Base-by-base conservation (phyloP, 768 basidiomycete species). In the Boletus bicolor region DNA sequence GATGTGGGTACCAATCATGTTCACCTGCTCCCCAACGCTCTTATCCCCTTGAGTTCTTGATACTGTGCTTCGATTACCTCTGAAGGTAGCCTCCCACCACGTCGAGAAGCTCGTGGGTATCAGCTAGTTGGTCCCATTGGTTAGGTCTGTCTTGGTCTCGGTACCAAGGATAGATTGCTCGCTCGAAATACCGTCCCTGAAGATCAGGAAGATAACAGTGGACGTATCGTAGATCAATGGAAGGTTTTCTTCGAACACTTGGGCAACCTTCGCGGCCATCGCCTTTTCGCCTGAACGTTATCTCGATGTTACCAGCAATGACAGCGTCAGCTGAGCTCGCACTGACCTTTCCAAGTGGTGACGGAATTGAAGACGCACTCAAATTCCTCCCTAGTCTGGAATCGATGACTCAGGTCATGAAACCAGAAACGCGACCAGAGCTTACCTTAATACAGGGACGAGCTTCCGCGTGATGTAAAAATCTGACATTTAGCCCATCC, bases 101-200 rank as follows among this genome's bases (percentile, higher is more conserved):
- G 10, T 63, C 34, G 17, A 54, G 4, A 17, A 68, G 50, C 7
- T 57, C 57, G 41, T 51, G 54, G 10, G 51, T 9, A 26, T 67
- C 66, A 21, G 11, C 66, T 67, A 28, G 7, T 46, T 5, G 43
- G 41, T 28, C 0, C n/a, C 28, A 7, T 46, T 5, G 2, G 26
- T 59, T 7, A 56, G 44, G 10, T 30, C 11, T 6, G 24, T 54
- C 32, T 19, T 15, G 5, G 3, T 30, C 17, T n/a, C n/a, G 38
- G 12, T 12, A 5, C 17, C 10, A 9, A 17, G 21, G 2, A 15
- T 19, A 30, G 12, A 35, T 19, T 3, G 17, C 66, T 63, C 43
- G 63, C 66, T 28, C 17, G 64, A 49, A 26, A 63, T 37, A 11
- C 57, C 64, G 11, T 67, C 66, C 10, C 64, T 66, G 48, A 67